Evolutionary conservation across 139 green algal genomes (phyloP), one percentile per base, ranked within the genome.

Genomic region (Limnomonas spitsbergensis): DNA sequence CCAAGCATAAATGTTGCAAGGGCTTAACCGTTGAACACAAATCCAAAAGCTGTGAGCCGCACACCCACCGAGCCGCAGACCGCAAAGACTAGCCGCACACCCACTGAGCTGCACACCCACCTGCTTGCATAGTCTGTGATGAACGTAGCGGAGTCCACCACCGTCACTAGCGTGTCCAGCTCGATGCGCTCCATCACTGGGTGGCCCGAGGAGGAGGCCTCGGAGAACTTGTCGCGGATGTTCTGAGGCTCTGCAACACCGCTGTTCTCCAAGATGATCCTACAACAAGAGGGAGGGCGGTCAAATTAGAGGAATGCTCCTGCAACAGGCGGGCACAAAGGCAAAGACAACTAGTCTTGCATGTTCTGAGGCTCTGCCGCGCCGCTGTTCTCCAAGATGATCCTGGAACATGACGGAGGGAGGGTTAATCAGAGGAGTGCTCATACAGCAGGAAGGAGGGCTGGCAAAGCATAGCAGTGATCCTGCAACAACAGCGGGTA

Each of bases 241-340:
- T 95, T 95, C 66, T 93, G 88, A 0, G 94, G 94, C 86, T 98
- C 94, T 2, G 94, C 94, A 20, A 98, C 94, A 2, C 94, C 94
- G 27, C 86, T 94, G 86, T 96, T 97, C 83, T 98, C 94, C 69
- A 98, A 76, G 1, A 98, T 86, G 84, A 98, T 94, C 47, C 91
- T 89, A 81, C 37, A 31, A 61, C 24, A 3, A 66, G 72, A 29
- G 61, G 37, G 27, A 26, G 56, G 66, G n/a, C 42, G 0, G 38
- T 73, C 9, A 69, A 67, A 35, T 76, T 2, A n/a, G 26, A 1
- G 31, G 78, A 31, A 38, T 79, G 73, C 14, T 36, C 24, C 34
- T 1, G 24, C 1, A 24, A 61, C 14, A 24, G 24, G 47, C 47
- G 47, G 24, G 24, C 47, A 61, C 14, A 61, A n/a, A n/a, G n/a